Percentiles rank a stretch among this genome's conserved stretches.
phyloP scores from a whole-genome alignment of 371 early-diverging fungal species.

The Mortierella sp. region DNA sequence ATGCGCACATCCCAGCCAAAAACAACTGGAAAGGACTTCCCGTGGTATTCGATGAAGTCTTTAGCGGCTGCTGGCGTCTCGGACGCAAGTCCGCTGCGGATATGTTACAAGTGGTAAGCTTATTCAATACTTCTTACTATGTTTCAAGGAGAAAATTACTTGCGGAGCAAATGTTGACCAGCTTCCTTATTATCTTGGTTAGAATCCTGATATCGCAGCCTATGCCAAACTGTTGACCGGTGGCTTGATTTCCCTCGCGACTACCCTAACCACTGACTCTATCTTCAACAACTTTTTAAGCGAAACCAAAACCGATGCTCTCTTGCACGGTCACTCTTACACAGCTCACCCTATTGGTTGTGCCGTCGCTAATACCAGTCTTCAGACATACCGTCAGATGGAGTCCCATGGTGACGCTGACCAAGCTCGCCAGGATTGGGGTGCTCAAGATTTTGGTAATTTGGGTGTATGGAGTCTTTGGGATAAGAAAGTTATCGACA shows the following conservation, averaged over 20 bases:
- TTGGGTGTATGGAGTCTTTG: conserved; percentile 69
- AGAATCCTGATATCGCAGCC: conserved; percentile 82
- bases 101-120: conserved; percentile 74
- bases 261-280: conserved; percentile 75
- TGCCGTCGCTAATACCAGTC: conserved; percentile 74
- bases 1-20: conserved; percentile 19
- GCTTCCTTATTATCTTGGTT: conserved; percentile 7
- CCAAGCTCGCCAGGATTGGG: conserved; percentile 63
- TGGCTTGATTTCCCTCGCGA: conserved; percentile 79
- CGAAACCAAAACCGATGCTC: conserved; percentile 75
- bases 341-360: conserved; percentile 91
- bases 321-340: conserved; percentile 88
- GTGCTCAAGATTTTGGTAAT: conserved; percentile 23
- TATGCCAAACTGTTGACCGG: conserved; percentile 89
- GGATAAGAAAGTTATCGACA: conserved; percentile 64
- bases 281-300: conserved; percentile 78
- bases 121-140: neutral
- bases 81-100: conserved; percentile 75
- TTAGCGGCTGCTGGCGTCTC: conserved; percentile 84
- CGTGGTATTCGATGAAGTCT: conserved; percentile 89
- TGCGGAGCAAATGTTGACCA: conserved; percentile 2
- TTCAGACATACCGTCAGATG: conserved; percentile 67
- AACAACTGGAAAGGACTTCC: conserved; percentile 73
- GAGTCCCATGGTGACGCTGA: conserved; percentile 56
- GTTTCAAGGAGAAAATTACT: too few species aligned